Percentiles rank a stretch among this genome's conserved stretches.
Conservation (phyloP, 257 asterid genomes). For the Nicotiana tomentosiformis region DNA sequence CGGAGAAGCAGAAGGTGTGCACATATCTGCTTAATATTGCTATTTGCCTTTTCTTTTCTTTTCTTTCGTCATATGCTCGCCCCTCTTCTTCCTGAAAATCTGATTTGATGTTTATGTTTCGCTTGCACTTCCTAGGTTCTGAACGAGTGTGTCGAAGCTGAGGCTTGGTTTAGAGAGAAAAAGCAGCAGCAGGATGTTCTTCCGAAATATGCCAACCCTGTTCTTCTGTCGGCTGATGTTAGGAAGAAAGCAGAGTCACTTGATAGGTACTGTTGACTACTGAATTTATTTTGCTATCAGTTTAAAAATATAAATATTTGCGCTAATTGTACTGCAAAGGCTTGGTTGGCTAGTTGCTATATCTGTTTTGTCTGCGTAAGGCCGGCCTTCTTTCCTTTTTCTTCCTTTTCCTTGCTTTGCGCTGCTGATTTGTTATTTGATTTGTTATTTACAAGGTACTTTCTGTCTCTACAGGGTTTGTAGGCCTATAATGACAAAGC, state of each 20-base stretch:
- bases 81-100: neutral
- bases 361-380: neutral
- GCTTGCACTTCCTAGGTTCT: constrained; percentile 44
- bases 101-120: neutral
- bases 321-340: neutral
- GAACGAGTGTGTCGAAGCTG: constrained; percentile 82
- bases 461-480: constrained; percentile 42
- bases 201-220: constrained; percentile 67
- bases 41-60: neutral
- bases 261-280: constrained; percentile 49
- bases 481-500: constrained; percentile 80
- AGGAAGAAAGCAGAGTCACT: constrained; percentile 76
- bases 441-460: neutral
- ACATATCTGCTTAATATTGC: neutral
- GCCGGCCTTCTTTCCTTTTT: neutral
- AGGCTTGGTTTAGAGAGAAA: constrained; percentile 85
- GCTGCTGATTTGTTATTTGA: neutral
- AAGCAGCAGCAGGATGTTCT: constrained; percentile 75
- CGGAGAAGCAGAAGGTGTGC: constrained; percentile 73
- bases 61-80: neutral
- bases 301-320: neutral
- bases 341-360: neutral
- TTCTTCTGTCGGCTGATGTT: constrained; percentile 61
- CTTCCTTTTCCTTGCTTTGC: neutral
- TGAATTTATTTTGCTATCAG: neutral